Evolutionary conservation across 768 basidiomycete genomes (phyloP), one percentile per base, ranked within the genome.

Genomic region (Phylloporus scabripes): DNA sequence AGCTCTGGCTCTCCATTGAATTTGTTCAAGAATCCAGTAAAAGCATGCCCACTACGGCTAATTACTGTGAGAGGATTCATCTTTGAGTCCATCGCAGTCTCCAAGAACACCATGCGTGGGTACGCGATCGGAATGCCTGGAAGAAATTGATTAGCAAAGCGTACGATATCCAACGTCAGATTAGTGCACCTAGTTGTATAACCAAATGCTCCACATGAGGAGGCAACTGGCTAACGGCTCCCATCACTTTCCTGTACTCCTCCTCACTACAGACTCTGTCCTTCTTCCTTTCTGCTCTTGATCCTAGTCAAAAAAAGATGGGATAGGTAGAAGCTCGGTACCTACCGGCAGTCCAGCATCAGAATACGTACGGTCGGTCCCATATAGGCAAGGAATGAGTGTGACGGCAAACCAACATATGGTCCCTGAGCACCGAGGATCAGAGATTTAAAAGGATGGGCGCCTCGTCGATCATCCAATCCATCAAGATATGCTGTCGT

Each of bases 1-100:
- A 99, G 70, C 68, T 98, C 96, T 0, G 93, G 88, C 38, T 90
- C 88, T n/a, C 79, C 79, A 65, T 93, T 92, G 67, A 92, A 93
- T 63, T 89, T 87, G 63, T 94, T 92, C 28, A 90, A 83, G 58
- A 94, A 87, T 11, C 89, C 85, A 26, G 79, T 78, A 37, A 92
- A 63, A 17, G 86, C 86, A 44, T 78, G 72, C 8, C 87, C 87
- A 37, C 72, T 70, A 62, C 80, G 78, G 7, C 85, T 87, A 7
- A 97, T 72, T 4, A 82, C 77, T 32, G 85, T 79, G 38, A 97
- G 68, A 2, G 94, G 93, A 63, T 97, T 97, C 43, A 85, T 74
- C 67, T 86, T 92, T 26, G 81, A 83, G 38, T 87, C 86, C 23
- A 97, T 69, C 7, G 85, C 79, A 20, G 69, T 72, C 65, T 89